Conservation (phyloP, 1,284 basidiomycete species). For the Ustilago xerochloae region DNA sequence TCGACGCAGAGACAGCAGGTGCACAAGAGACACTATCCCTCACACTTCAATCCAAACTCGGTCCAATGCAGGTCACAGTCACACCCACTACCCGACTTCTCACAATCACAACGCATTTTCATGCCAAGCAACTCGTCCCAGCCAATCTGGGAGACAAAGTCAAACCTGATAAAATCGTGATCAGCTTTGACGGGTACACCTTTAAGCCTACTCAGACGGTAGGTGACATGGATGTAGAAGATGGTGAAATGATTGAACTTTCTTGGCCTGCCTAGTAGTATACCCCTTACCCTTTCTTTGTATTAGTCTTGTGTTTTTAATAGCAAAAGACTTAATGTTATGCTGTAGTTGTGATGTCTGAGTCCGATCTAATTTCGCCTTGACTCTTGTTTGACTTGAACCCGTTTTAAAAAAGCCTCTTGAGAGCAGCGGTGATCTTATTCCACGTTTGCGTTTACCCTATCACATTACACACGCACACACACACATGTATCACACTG, state of each 20-base stretch:
- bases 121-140: conserved; percentile 9
- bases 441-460: no score
- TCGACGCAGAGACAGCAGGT: background rate
- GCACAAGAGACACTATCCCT: conserved; percentile 27
- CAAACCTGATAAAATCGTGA: conserved; percentile 2
- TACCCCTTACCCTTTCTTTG: background rate
- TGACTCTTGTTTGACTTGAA: no score
- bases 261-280: conserved; percentile 7
- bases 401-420: no score
- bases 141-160: background rate
- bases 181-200: background rate
- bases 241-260: conserved; percentile 36
- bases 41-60: conserved; percentile 37
- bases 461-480: no score
- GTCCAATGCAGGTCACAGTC: conserved; percentile 33
- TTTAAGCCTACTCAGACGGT: conserved; percentile 16
- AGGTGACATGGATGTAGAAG: conserved; percentile 46
- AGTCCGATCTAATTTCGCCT: no score
- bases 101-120: conserved; percentile 46
- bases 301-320: background rate
- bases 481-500: no score
- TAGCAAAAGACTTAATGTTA: background rate
- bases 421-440: no score
- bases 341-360: no score
- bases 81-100: conserved; percentile 42